Evolutionary conservation across 208 protist species (phyloP).

Genomic region (Naegleria lovaniensis): DNA sequence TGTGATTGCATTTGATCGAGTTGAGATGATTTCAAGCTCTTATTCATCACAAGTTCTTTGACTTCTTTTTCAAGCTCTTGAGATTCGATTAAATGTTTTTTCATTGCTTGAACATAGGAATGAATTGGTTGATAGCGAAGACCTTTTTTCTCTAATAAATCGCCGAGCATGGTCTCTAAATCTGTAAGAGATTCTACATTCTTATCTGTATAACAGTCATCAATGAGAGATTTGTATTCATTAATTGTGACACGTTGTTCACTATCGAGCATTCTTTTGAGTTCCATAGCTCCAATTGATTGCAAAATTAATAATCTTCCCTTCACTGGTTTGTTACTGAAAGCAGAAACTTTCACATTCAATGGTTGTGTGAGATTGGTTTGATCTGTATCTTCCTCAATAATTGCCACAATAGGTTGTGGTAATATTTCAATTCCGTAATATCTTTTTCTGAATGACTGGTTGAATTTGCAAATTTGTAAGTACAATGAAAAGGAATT

Average conservation of each 20-base stretch:
- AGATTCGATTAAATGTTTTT: neutral
- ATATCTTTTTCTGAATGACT: neutral
- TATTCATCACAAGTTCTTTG: neutral
- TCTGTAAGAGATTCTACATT: neutral
- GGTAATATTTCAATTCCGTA: neutral
- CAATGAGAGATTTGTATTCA: neutral
- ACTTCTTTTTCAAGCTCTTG: neutral
- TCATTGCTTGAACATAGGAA: neutral
- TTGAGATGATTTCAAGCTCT: neutral
- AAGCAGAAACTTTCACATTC: neutral
- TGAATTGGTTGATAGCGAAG: neutral
- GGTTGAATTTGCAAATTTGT: neutral
- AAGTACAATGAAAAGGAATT: neutral
- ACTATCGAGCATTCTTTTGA: neutral
- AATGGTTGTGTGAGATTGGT: neutral
- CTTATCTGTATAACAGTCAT: neutral
- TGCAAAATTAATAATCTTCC: neutral
- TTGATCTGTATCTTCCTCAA: neutral
- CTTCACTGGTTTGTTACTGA: neutral
- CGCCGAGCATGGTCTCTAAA: neutral
- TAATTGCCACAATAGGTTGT: neutral
- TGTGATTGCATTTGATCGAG: neutral
- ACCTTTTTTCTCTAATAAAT: neutral
- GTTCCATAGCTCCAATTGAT: neutral
- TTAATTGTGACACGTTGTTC: neutral